These are phyloP conservation scores for Daldinia sp. DNA, from an alignment of 2,329 filamentous ascomycete species.

Conservation along the genomic window DNA sequence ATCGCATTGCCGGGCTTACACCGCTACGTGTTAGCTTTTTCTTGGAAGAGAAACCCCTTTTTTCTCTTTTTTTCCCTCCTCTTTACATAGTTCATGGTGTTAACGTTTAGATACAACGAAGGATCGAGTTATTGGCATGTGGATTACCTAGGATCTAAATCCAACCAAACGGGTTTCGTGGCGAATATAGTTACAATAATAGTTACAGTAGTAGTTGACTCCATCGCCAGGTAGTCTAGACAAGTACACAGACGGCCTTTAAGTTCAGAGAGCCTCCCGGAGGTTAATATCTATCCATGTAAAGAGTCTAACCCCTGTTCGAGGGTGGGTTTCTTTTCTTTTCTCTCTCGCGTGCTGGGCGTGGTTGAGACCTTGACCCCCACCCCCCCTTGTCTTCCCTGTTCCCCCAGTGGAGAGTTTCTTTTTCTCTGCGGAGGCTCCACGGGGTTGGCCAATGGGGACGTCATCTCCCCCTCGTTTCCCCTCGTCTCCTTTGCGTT, in stretches of 20 bases:
- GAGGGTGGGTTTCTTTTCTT: neutral
- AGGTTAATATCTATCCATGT: constrained; percentile 4
- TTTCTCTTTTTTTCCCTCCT: no score
- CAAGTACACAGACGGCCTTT: constrained; percentile 4
- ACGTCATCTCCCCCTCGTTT: constrained; percentile 3
- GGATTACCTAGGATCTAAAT: neutral
- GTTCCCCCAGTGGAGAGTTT: neutral
- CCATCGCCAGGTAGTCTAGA: neutral
- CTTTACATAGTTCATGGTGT: no score
- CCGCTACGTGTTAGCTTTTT: neutral
- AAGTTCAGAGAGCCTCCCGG: constrained; percentile 20
- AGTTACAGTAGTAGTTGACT: no score
- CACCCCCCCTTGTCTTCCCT: neutral
- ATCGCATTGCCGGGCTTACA: neutral
- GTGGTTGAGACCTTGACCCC: constrained; percentile 4
- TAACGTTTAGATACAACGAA: no score
- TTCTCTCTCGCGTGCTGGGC: no score
- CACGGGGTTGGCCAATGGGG: constrained; percentile 11
- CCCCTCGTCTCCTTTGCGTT: constrained; percentile 10
- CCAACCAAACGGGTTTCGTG: neutral
- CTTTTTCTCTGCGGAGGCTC: constrained; percentile 21
- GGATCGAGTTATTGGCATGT: no score
- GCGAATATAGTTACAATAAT: neutral
- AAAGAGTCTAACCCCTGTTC: constrained; percentile 11
- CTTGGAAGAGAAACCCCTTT: neutral